Evolutionary conservation across 192 early-diverging fungal species (phyloP).

Genomic region (Chytriomyces hyalinus): DNA sequence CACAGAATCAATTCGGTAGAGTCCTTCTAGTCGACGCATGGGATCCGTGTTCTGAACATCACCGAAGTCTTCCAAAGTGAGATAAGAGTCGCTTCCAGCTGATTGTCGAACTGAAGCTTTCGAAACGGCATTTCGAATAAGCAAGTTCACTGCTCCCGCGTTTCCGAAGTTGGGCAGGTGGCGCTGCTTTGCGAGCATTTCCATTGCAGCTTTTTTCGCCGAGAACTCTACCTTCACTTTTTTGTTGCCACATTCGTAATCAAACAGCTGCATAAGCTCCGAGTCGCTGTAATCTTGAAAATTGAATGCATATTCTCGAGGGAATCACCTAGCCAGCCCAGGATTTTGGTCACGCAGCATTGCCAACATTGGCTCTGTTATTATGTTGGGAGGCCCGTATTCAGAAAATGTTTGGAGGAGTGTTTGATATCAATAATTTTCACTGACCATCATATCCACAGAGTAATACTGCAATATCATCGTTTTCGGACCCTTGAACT

Average conservation of each 20-base stretch:
- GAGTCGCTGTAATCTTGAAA: constrained; percentile 46
- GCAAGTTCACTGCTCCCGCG: constrained; percentile 43
- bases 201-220: constrained; percentile 33
- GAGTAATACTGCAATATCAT: constrained; percentile 46
- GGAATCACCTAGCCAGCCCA: constrained; percentile 47
- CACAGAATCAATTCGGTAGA: constrained; percentile 37
- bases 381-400: neutral
- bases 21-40: constrained; percentile 28
- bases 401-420: neutral
- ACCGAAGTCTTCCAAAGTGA: constrained; percentile 41
- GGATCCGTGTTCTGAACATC: constrained; percentile 6
- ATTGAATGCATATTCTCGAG: constrained; percentile 43
- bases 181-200: constrained; percentile 38
- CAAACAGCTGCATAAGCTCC: constrained; percentile 43
- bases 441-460: constrained; percentile 48
- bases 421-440: too few relatives aligned
- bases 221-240: constrained; percentile 22
- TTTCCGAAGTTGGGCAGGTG: constrained; percentile 52
- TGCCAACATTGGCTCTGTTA: constrained; percentile 38
- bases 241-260: constrained; percentile 17
- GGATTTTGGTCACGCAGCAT: constrained; percentile 51
- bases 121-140: constrained; percentile 38
- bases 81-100: neutral
- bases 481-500: constrained; percentile 45
- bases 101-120: constrained; percentile 37